Base-by-base conservation (phyloP, 228 moss, liverwort and hornwort species). In the Sphagnum magellanicum region DNA sequence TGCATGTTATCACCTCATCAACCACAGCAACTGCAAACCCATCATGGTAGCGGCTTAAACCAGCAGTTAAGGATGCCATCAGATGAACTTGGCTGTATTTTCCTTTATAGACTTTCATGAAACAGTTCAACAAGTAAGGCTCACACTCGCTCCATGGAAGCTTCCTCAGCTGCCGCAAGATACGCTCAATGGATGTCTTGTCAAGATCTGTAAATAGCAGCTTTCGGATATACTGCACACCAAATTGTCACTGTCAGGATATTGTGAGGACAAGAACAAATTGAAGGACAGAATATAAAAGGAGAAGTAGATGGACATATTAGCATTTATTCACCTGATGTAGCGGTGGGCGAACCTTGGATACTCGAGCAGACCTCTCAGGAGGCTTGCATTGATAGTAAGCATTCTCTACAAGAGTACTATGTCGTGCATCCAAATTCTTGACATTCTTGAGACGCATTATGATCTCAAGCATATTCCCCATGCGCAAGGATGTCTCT, bases 21-120 rank as follows among this genome's bases (percentile, higher is more conserved):
- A 98, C 97, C 67, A 98, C 97, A 51, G 91, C 85, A 67, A 98
- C 93, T 61, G 97, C 97, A 77, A 98, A 98, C 8, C 82, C 93
- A 78, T 98, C 97, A 80, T 93, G 97, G 80, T 98, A 98, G 63
- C 97, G 93, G 83, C 93, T 93, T 67, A 98, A 79, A 67, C 97
- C 97, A 52, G 97, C 97, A 73, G 93, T 98, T 76, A 98, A 79
- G 59, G 97, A 98, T 53, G 97, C 97, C 74, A 98, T 93, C 63
- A 98, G 75, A 75, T 98, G 97, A 70, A 98, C 97, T 76, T 98
- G 97, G 68, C 90, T 98, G 67, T 93, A 98, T 69, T 98, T 98
- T 61, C 97, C 97, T 80, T 93, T 98, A 79, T 98, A 91, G 67
- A 98, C 91, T 83, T 93, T 98, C 97, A 98, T 98, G 64, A 98